These are phyloP conservation scores for Scheffersomyces stipitis DNA, from an alignment of 805 yeast genomes.

Conservation along the genomic window DNA sequence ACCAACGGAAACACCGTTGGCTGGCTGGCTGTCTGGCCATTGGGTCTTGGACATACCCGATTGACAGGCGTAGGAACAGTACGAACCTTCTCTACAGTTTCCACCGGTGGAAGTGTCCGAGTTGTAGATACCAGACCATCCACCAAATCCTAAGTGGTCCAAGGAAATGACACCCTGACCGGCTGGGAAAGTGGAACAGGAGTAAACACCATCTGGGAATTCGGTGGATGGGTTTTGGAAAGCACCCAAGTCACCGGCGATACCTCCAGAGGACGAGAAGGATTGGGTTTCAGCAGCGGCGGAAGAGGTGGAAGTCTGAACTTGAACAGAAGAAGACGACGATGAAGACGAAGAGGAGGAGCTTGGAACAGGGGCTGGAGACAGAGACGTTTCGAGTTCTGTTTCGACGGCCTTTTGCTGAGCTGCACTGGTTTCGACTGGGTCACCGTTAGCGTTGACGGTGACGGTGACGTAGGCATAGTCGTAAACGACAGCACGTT, in stretches of 20 bases:
- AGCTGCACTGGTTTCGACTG: constrained; percentile 19
- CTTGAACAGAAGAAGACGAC: constrained; percentile 14
- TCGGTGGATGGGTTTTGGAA: constrained; percentile 56
- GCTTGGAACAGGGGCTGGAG: constrained; percentile 19
- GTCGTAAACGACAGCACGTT: constrained; percentile 56
- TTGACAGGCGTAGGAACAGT: constrained; percentile 98
- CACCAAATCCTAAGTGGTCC: constrained; percentile 74
- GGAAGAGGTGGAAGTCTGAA: constrained; percentile 11
- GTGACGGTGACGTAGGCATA: constrained; percentile 46
- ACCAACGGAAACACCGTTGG: constrained; percentile 89
- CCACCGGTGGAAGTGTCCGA: constrained; percentile 60
- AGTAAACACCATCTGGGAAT: constrained; percentile 71
- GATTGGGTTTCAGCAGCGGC: constrained; percentile 8
- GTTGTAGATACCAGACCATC: constrained; percentile 76
- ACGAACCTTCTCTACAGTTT: constrained; percentile 80
- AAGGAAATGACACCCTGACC: constrained; percentile 83
- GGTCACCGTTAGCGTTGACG: constrained; percentile 44
- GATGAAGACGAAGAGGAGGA: constrained; percentile 15
- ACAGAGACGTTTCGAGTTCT: constrained; percentile 14
- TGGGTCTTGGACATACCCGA: constrained; percentile 99
- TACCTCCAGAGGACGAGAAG: constrained; percentile 30
- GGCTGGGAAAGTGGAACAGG: constrained; percentile 70
- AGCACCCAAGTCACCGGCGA: constrained; percentile 57
- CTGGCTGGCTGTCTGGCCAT: constrained; percentile 90
- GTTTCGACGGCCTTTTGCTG: constrained; percentile 13